Evolutionary conservation across 164 flowering plant genomes (phyloP).

Genomic region (Magnolia changhungtana): DNA sequence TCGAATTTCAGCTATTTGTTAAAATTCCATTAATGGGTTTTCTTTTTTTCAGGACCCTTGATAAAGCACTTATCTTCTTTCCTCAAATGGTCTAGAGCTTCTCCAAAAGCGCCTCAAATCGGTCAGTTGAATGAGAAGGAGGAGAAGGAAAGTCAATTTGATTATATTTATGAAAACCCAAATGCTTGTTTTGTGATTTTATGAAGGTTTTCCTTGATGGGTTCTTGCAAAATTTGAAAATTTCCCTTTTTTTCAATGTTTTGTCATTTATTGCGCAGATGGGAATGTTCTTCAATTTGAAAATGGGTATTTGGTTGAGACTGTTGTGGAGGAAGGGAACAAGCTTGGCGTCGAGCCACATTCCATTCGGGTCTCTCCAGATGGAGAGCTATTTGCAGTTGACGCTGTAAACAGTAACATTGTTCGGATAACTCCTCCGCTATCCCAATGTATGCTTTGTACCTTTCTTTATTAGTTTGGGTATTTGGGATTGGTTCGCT

Average conservation of each 20-base stretch:
- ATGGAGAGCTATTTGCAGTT: conserved; percentile 91
- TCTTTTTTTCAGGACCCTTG: conserved; percentile 52
- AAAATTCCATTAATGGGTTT: background rate
- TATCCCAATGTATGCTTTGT: conserved; percentile 73
- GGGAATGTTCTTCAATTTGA: conserved; percentile 82
- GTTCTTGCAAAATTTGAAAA: background rate
- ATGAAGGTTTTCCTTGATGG: conserved; percentile 6
- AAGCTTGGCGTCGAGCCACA: conserved; percentile 90
- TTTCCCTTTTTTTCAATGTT: background rate
- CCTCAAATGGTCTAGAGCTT: conserved; percentile 73
- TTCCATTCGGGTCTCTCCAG: conserved; percentile 70
- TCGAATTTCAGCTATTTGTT: background rate
- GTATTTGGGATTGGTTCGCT: background rate
- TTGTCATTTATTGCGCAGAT: conserved; percentile 37
- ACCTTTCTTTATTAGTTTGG: background rate
- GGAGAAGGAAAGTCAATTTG: background rate
- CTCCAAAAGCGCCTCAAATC: conserved; percentile 61
- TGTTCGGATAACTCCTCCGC: conserved; percentile 82
- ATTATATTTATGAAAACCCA: background rate
- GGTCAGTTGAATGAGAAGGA: conserved; percentile 33
- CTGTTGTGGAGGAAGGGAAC: conserved; percentile 78
- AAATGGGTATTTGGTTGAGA: conserved; percentile 90
- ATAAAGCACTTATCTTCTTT: conserved; percentile 69
- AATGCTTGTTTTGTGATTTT: conserved; percentile 13
- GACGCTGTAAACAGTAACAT: conserved; percentile 85